Conservation (phyloP, 129 eudicot species). For the Smallanthus sonchifolius region DNA sequence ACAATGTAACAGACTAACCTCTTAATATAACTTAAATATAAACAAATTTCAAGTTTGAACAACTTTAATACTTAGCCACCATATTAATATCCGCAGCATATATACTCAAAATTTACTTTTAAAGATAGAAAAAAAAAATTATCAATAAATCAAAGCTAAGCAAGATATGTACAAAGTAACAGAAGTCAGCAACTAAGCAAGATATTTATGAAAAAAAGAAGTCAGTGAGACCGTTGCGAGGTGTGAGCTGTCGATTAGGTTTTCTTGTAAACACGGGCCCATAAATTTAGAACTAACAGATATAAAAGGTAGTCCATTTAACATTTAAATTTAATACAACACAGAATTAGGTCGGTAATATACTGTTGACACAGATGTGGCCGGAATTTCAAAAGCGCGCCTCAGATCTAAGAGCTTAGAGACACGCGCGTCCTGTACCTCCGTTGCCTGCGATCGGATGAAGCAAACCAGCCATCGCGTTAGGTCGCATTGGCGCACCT, state of each 20-base stretch:
- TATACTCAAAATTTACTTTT: not conserved
- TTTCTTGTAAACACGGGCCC: not conserved
- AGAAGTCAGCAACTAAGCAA: not conserved
- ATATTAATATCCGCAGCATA: not conserved
- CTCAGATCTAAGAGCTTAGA: not conserved
- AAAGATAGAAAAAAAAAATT: not conserved
- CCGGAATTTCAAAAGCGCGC: not conserved
- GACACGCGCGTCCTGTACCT: not conserved
- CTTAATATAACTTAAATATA: too few species aligned
- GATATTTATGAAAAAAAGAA: not conserved
- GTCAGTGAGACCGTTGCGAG: too few species aligned
- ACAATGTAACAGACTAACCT: too few species aligned
- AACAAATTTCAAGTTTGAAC: not conserved
- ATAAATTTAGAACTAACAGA: not conserved
- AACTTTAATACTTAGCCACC: not conserved
- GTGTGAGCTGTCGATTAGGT: not conserved
- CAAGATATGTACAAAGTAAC: not conserved
- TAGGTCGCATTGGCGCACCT: not conserved
- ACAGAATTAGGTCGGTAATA: not conserved
- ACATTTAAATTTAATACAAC: not conserved
- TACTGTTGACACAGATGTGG: not conserved
- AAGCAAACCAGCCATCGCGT: not conserved
- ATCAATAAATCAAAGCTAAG: not conserved
- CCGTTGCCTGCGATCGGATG: not conserved
- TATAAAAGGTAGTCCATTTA: not conserved